These are phyloP conservation scores for Chlorella sp. DNA, from an alignment of 139 green algal genomes.

Conservation along the genomic window DNA sequence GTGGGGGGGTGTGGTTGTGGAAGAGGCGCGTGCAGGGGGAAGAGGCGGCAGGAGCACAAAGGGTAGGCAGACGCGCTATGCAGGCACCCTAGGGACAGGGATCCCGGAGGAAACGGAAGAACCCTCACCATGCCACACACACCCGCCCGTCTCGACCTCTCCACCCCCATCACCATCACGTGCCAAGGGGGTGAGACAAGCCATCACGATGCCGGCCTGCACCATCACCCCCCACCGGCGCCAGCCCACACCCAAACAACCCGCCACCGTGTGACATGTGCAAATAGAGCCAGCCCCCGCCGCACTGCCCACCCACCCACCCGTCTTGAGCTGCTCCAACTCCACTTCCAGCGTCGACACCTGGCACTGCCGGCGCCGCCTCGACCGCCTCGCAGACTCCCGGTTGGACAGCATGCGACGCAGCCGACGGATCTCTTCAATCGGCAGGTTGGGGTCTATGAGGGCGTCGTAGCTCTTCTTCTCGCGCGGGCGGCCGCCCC, in stretches of 20 bases:
- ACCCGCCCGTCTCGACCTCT: too few species aligned
- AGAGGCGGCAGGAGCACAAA: neutral
- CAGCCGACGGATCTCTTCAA: constrained; percentile 33
- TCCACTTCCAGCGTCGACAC: constrained; percentile 76
- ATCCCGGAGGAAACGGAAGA: too few species aligned
- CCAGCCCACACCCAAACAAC: neutral
- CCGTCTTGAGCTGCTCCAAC: constrained; percentile 42
- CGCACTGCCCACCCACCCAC: neutral
- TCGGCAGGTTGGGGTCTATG: constrained; percentile 40
- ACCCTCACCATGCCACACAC: too few species aligned
- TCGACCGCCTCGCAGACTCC: constrained; percentile 85
- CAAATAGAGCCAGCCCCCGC: neutral
- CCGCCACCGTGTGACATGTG: neutral
- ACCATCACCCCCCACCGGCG: neutral
- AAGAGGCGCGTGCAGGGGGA: neutral
- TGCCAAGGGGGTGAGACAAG: too few species aligned
- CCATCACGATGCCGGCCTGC: too few species aligned
- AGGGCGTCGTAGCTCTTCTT: constrained; percentile 34
- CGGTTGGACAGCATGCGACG: constrained; percentile 90
- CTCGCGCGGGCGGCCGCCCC: neutral
- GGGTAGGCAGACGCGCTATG: too few species aligned
- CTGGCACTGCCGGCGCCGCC: constrained; percentile 90
- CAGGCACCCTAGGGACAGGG: too few species aligned
- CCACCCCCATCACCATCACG: too few species aligned
- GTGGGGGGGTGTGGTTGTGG: neutral